Evolutionary conservation across 495 filamentous ascomycete species (phyloP).

Genomic region (Aspergillus ostianus): DNA sequence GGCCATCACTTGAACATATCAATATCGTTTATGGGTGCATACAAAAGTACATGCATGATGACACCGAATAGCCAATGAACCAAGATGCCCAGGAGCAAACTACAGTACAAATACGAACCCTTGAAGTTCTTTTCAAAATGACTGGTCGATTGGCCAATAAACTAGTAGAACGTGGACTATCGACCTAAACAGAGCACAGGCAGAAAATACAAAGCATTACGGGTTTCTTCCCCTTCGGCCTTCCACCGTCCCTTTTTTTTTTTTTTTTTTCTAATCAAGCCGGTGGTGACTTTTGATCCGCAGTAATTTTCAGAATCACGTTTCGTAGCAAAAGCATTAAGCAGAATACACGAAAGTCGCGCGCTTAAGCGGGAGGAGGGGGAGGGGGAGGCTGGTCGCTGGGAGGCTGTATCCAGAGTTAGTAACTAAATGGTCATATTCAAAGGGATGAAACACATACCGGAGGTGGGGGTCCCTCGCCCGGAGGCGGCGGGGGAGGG

Average conservation of each 20-base stretch:
- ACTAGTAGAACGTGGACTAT: neutral
- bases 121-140: neutral
- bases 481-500: conserved; percentile 60
- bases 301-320: conserved; percentile 8
- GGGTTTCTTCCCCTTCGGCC: neutral
- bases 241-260: neutral
- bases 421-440: conserved; percentile 13
- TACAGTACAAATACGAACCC: neutral
- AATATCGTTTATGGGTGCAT: neutral
- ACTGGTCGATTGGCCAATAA: neutral
- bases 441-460: conserved; percentile 29
- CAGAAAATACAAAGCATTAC: conserved; percentile 1
- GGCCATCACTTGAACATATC: too few relatives aligned
- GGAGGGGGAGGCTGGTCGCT: conserved; percentile 73
- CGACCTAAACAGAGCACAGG: conserved; percentile 1
- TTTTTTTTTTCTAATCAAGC: conserved; percentile 4
- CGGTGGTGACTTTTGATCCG: neutral
- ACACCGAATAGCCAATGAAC: neutral
- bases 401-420: conserved; percentile 47
- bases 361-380: conserved; percentile 51
- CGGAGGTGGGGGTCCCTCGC: conserved; percentile 65
- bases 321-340: conserved; percentile 12
- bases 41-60: neutral
- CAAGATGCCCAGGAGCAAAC: neutral
- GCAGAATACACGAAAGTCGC: neutral